phyloP scores from a whole-genome alignment of 2,329 filamentous ascomycete genomes.

The Fusarium incarnatum region DNA sequence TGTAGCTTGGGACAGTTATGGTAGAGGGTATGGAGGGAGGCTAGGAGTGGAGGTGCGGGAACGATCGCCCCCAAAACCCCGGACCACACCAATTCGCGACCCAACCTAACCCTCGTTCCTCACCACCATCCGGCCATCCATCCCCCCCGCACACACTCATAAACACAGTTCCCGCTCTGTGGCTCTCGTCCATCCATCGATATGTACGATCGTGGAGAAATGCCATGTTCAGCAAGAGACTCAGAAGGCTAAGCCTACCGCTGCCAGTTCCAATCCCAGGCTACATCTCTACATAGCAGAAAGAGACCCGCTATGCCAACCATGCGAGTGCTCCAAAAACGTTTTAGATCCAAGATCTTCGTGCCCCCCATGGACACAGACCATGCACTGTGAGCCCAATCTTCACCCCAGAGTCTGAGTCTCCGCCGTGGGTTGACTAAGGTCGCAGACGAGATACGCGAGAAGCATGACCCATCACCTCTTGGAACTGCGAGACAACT shows the following conservation, averaged over 20 bases:
- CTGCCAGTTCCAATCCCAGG: background rate
- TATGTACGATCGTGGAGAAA: constrained; percentile 34
- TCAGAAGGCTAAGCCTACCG: background rate
- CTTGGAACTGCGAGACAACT: constrained; percentile 24
- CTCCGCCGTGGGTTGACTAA: constrained; percentile 36
- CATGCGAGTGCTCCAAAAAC: constrained; percentile 30
- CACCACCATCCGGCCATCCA: constrained; percentile 23
- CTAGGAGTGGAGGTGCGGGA: constrained; percentile 48
- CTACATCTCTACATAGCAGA: constrained; percentile 25
- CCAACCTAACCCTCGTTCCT: constrained; percentile 27
- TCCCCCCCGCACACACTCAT: constrained; percentile 14
- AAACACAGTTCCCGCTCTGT: constrained; percentile 41
- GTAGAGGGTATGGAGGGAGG: constrained; percentile 18
- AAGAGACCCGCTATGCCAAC: constrained; percentile 23
- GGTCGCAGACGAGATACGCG: constrained; percentile 42
- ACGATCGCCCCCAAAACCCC: constrained; percentile 50
- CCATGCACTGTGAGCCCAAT: constrained; percentile 38
- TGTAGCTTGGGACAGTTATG: background rate
- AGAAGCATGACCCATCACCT: constrained; percentile 39
- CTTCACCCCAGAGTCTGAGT: constrained; percentile 33
- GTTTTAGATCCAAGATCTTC: constrained; percentile 35
- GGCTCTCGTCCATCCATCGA: constrained; percentile 26
- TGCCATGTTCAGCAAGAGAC: constrained; percentile 14
- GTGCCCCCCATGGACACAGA: constrained; percentile 26
- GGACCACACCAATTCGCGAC: constrained; percentile 43